phyloP scores from a whole-genome alignment of 2,329 filamentous ascomycete genomes.

The Stylonectria norvegica region DNA sequence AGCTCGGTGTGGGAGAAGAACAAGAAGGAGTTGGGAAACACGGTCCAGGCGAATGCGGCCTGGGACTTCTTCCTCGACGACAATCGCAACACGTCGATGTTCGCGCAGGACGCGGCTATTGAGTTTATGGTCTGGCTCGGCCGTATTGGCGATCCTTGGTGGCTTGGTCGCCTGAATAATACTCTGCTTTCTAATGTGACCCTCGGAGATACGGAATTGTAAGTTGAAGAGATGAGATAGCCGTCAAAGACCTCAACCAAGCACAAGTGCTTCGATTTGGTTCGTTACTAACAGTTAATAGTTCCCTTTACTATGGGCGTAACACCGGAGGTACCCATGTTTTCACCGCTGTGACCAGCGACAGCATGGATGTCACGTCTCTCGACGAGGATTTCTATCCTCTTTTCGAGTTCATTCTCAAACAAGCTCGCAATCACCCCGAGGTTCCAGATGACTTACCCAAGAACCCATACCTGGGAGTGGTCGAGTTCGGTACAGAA shows the following conservation, averaged over 20 bases:
- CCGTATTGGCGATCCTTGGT: conserved; percentile 25
- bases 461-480: conserved; percentile 18
- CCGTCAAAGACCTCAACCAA: neutral
- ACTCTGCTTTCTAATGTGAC: conserved; percentile 20
- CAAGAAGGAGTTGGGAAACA: conserved; percentile 10
- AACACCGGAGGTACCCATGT: conserved; percentile 24
- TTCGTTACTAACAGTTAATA: conserved; percentile 4
- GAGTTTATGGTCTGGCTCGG: conserved; percentile 28
- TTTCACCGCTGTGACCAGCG: conserved; percentile 18
- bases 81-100: conserved; percentile 19
- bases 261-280: neutral
- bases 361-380: conserved; percentile 18
- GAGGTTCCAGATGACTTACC: conserved; percentile 17
- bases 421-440: conserved; percentile 14
- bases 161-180: conserved; percentile 19
- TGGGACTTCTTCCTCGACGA: conserved; percentile 28
- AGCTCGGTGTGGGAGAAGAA: conserved; percentile 13
- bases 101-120: conserved; percentile 19
- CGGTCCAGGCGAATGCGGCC: conserved; percentile 19
- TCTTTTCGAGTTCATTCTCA: conserved; percentile 21
- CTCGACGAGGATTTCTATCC: conserved; percentile 25
- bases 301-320: conserved; percentile 22
- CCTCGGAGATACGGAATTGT: conserved; percentile 23
- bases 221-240: neutral
- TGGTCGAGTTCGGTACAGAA: conserved; percentile 24